Conservation (phyloP, 495 filamentous ascomycete genomes). For the Viridothelium virens region DNA sequence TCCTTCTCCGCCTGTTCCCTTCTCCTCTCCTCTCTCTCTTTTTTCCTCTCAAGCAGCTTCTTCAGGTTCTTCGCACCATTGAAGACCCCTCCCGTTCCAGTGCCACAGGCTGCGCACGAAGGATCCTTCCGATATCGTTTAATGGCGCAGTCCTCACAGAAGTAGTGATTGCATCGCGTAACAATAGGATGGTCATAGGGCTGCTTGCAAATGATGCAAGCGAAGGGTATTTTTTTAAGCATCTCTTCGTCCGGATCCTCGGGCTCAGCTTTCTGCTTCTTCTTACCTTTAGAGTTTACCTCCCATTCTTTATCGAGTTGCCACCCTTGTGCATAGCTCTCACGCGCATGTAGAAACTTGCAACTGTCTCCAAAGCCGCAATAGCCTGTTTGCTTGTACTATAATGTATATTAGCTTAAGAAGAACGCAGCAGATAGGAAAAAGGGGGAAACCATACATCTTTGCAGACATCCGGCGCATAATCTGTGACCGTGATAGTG, state of each 20-base stretch:
- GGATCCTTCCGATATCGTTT: conserved; percentile 61
- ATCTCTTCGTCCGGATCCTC: conserved; percentile 65
- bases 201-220: conserved; percentile 84
- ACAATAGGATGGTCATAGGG: conserved; percentile 71
- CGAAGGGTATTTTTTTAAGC: conserved; percentile 85
- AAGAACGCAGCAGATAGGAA: no score
- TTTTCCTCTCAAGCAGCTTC: conserved; percentile 76
- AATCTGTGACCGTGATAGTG: conserved; percentile 84
- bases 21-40: conserved; percentile 56
- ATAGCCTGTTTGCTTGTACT: conserved; percentile 77
- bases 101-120: conserved; percentile 79
- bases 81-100: conserved; percentile 80
- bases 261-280: conserved; percentile 44
- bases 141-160: conserved; percentile 84
- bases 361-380: conserved; percentile 77
- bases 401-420: background rate
- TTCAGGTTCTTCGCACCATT: conserved; percentile 78
- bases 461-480: conserved; percentile 90
- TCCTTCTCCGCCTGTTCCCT: conserved; percentile 63
- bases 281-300: conserved; percentile 65
- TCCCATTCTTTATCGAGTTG: conserved; percentile 94
- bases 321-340: conserved; percentile 91
- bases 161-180: conserved; percentile 95
- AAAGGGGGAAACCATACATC: conserved; percentile 37
- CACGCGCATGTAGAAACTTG: conserved; percentile 79